Evolutionary conservation across 495 filamentous ascomycete genomes (phyloP), one percentile per base, ranked within the genome.

Genomic region (Podospora didyma): DNA sequence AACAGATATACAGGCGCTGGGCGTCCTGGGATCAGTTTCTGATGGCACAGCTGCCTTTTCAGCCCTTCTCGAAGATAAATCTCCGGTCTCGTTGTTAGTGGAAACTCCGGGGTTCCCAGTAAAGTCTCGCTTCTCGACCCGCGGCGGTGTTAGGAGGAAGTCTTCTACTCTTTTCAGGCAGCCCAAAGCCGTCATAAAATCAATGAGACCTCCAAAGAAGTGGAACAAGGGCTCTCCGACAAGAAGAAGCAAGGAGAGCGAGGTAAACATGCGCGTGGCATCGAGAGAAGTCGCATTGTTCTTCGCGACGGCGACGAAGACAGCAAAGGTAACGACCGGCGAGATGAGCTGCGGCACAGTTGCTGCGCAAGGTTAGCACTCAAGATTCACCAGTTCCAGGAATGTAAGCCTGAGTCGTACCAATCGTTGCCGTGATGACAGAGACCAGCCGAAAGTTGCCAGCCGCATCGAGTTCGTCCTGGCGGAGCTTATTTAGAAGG

Each of bases 391-490:
- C 26, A 31, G 9, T 4, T 31, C 26, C 9, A 31, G 3, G 9
- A 4, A 9, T 31, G 26, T n/a, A 31, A 9, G 26, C 35, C n/a
- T 26, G 28, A 48, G 3, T 46, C 60, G 34, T 57, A 58, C 56
- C 48, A 24, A 62, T 39, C 24, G 35, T 55, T 28, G 62, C 41
- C 2, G 31, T 57, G 31, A 50, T 47, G 5, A 85, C 26, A 17
- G 44, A 46, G n/a, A 86, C 69, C 39, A 69, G 77, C 46, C 82
- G 69, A 58, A 82, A 85, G 21, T 69, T 71, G 54, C 73, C 79
- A 0, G 82, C 83, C 26, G 82, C 79, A 2, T 74, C 63, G 14
- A 86, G 23, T 54, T 86, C 83, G 39, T 79, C 69, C 19, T 79
- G 58, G 19, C 80, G 76, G 21, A 84, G 55, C 2, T 69, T 65